phyloP scores from a whole-genome alignment of 2,329 filamentous ascomycete species.

The Colletotrichum noveboracense region DNA sequence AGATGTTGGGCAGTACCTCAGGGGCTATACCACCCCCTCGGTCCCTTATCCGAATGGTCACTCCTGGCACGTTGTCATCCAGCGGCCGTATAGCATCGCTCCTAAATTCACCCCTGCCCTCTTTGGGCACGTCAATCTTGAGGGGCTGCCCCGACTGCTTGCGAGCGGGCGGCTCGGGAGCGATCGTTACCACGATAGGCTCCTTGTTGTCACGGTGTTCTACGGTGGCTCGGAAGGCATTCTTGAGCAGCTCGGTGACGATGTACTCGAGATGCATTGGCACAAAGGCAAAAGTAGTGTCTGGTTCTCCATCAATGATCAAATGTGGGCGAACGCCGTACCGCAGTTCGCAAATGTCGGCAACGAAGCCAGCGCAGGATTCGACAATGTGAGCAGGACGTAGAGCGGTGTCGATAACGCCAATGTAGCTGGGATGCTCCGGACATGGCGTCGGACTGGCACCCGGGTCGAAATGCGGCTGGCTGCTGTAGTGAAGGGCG shows the following conservation, averaged over 20 bases:
- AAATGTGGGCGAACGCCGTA: conserved; percentile 88
- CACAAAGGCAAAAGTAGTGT: conserved; percentile 90
- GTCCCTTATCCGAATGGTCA: conserved; percentile 94
- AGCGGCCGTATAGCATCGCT: conserved; percentile 59
- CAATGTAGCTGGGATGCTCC: conserved; percentile 75
- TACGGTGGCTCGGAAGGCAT: conserved; percentile 91
- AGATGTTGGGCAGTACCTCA: conserved; percentile 84
- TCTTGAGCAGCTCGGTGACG: conserved; percentile 94
- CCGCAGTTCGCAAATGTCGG: conserved; percentile 94
- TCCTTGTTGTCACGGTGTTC: conserved; percentile 81
- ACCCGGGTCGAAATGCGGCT: conserved; percentile 70
- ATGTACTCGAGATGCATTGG: conserved; percentile 98
- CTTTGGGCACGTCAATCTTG: conserved; percentile 39
- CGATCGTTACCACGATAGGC: conserved; percentile 91
- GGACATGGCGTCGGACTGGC: conserved; percentile 55
- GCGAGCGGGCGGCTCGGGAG: conserved; percentile 62
- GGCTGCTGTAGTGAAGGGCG: conserved; percentile 76
- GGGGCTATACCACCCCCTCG: conserved; percentile 92
- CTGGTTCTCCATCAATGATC: conserved; percentile 82
- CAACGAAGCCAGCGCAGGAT: conserved; percentile 86
- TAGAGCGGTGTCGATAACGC: conserved; percentile 91
- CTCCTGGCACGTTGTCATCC: conserved; percentile 75
- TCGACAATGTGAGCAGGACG: conserved; percentile 83
- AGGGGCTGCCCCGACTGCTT: conserved; percentile 29
- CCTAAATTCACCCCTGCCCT: conserved; percentile 44